Conservation (phyloP, 805 yeast genomes). For the Saturnispora ahearnii region DNA sequence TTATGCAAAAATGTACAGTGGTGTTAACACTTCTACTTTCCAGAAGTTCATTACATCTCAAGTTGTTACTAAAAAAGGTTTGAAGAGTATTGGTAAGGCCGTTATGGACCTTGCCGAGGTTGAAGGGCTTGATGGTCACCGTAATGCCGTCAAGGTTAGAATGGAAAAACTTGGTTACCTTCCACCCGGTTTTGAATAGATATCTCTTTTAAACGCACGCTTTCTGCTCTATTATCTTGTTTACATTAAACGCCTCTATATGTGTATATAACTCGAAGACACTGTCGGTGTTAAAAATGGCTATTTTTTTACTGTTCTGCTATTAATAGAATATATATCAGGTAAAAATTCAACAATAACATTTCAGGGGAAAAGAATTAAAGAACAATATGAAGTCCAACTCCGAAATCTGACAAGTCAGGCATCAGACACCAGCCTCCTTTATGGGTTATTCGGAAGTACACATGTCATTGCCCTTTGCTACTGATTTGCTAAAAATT, state of each 20-base stretch:
- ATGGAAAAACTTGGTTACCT: conserved; percentile 65
- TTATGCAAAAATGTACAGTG: conserved; percentile 94
- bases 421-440: neutral
- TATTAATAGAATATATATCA: neutral
- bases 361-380: neutral
- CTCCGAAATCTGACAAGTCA: neutral
- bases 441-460: neutral
- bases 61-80: conserved; percentile 77
- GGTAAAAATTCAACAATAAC: neutral
- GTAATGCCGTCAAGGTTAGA: conserved; percentile 93
- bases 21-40: conserved; percentile 93
- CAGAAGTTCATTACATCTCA: conserved; percentile 93
- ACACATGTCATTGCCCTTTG: neutral
- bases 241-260: too few species aligned
- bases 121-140: conserved; percentile 95
- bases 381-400: neutral
- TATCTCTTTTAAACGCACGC: neutral
- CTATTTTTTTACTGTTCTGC: neutral
- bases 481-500: neutral
- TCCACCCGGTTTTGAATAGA: conserved; percentile 15
- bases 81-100: conserved; percentile 85
- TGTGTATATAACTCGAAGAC: too few species aligned
- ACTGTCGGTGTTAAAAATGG: neutral
- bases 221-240: neutral
- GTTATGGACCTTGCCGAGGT: conserved; percentile 93